phyloP scores from a whole-genome alignment of 495 filamentous ascomycete genomes.

The Lasiosphaeria hispida region DNA sequence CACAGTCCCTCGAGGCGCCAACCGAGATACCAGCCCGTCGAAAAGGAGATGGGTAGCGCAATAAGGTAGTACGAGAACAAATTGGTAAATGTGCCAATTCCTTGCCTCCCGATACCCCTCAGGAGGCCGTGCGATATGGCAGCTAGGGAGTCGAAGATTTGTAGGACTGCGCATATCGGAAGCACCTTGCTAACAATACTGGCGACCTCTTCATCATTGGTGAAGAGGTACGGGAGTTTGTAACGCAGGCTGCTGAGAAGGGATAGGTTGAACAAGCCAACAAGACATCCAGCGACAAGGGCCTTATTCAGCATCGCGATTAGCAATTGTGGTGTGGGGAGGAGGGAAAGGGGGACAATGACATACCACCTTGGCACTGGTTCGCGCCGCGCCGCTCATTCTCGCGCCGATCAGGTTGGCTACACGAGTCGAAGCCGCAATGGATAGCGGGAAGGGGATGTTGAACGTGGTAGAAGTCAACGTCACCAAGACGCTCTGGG shows the following conservation, averaged over 20 bases:
- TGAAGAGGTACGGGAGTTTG: conserved; percentile 70
- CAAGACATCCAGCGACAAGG: conserved; percentile 37
- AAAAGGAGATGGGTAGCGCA: conserved; percentile 74
- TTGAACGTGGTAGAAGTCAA: conserved; percentile 51
- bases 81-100: conserved; percentile 74
- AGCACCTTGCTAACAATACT: conserved; percentile 62
- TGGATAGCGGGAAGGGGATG: conserved; percentile 53
- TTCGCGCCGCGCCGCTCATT: conserved; percentile 61
- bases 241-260: conserved; percentile 52
- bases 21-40: conserved; percentile 61
- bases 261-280: conserved; percentile 69
- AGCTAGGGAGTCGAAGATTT: conserved; percentile 74
- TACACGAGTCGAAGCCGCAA: conserved; percentile 54
- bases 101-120: conserved; percentile 71
- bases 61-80: conserved; percentile 76
- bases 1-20: conserved; percentile 73
- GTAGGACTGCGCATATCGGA: conserved; percentile 72
- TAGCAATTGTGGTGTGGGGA: background rate
- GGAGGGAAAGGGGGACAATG: background rate
- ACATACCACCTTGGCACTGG: conserved; percentile 56
- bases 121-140: conserved; percentile 72
- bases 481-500: conserved; percentile 50
- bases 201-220: conserved; percentile 69
- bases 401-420: conserved; percentile 60
- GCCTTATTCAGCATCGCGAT: conserved; percentile 11